Evolutionary conservation across 1,284 basidiomycete species (phyloP).

Genomic region (Tausonia pullulans): DNA sequence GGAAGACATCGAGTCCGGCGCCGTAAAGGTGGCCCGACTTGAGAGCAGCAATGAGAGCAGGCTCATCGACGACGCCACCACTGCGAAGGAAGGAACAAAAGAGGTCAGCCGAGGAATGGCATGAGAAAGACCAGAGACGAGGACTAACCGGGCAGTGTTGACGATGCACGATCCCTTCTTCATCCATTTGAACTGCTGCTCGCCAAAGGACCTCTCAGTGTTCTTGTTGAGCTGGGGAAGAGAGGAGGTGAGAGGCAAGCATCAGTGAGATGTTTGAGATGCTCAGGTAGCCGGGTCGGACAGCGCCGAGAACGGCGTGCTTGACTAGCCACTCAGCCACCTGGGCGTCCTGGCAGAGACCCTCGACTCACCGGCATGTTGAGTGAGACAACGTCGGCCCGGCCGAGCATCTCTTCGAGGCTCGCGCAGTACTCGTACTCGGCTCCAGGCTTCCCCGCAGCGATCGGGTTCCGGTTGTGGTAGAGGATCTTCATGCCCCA

Average conservation of each 20-base stretch:
- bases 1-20: constrained; percentile 58
- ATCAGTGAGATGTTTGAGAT: background rate
- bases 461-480: constrained; percentile 58
- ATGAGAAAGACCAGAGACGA: background rate
- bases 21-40: constrained; percentile 72
- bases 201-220: constrained; percentile 64
- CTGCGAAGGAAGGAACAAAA: constrained; percentile 1
- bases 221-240: constrained; percentile 42
- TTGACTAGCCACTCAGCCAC: too few species aligned
- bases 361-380: constrained; percentile 31
- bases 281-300: too few species aligned
- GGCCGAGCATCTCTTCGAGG: constrained; percentile 58
- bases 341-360: too few species aligned
- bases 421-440: constrained; percentile 59
- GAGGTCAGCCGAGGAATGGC: background rate
- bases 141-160: constrained; percentile 59
- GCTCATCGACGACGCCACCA: constrained; percentile 80
- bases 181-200: constrained; percentile 63
- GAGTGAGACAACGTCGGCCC: constrained; percentile 61
- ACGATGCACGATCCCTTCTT: constrained; percentile 71
- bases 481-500: constrained; percentile 76
- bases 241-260: constrained; percentile 37
- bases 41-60: constrained; percentile 68
- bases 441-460: constrained; percentile 34
- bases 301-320: background rate